phyloP scores from a whole-genome alignment of 768 basidiomycete genomes.

The Tylopilus rubrobrunneus region DNA sequence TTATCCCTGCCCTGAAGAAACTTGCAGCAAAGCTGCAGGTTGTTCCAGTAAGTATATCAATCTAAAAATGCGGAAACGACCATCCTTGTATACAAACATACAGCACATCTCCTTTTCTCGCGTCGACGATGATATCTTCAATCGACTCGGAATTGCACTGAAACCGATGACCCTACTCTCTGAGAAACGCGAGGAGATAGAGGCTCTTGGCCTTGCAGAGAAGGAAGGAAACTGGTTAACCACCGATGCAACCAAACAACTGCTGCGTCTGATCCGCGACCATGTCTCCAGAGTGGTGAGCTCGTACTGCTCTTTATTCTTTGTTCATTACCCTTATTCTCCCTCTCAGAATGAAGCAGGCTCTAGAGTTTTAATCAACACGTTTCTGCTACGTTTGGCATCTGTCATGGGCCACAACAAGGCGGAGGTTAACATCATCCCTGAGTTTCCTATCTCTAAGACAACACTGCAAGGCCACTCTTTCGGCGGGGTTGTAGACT shows the following conservation, averaged over 20 bases:
- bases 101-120: neutral
- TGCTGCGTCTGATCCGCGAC: neutral
- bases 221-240: neutral
- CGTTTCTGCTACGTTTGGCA: neutral
- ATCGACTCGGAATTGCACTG: neutral
- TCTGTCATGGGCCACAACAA: neutral
- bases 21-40: neutral
- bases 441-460: neutral
- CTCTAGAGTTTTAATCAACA: neutral
- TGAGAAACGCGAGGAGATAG: too few relatives aligned
- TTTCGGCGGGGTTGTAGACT: neutral
- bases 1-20: neutral
- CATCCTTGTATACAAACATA: neutral
- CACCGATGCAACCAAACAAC: neutral
- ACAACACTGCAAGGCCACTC: neutral
- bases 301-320: neutral
- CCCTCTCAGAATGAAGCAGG: neutral
- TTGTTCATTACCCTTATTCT: neutral
- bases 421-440: neutral
- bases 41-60: neutral
- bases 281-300: neutral
- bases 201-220: neutral
- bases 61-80: neutral
- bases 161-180: neutral
- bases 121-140: neutral